Evolutionary conservation across 805 yeast genomes (phyloP), one percentile per base, ranked within the genome.

Genomic region (Clavispora phyllophila): DNA sequence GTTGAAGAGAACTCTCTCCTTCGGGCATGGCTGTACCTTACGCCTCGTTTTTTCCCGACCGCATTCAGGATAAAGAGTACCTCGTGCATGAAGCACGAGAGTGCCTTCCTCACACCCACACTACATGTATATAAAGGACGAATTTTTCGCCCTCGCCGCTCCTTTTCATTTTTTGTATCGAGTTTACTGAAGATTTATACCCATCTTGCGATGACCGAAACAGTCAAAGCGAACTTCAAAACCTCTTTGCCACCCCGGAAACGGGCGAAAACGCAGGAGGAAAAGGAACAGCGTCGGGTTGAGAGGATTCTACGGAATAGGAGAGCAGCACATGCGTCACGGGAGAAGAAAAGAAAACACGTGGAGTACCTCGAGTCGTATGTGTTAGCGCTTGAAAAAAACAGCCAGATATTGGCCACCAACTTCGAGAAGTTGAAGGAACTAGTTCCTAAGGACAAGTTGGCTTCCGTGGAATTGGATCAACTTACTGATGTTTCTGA

Each of bases 241-340:
- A 47, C 72, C 23, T 54, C 88, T 18, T 70, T 91, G 46, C 96
- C 97, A 24, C 98, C 98, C 41, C 79, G 98, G 51, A 93, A 93
- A 72, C 80, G 98, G 54, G 98, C 99, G 6, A 88, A 86, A 74
- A 93, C 99, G 33, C 79, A 86, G 53, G 96, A 90, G 66, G 98
- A 91, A 68, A 93, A 91, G 69, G 98, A 93, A 65, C 98, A 91
- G 68, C 82, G 98, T 51, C 78, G 96, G 37, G 81, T 90, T 42
- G 98, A 93, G 66, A 75, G 99, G 40, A 90, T 93, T 39, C 72
- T 91, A 55, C 78, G 99, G 61, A 91, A 91, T 66, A 79, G 98
- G 58, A 84, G 91, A 61, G 98, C 98, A 13, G 99, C 99, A 37
- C 98, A 91, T 62, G 96, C 96, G 41, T 87, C 96, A 23, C 79